Evolutionary conservation across 129 eudicot species (phyloP).

Genomic region (Helianthus annuus): DNA sequence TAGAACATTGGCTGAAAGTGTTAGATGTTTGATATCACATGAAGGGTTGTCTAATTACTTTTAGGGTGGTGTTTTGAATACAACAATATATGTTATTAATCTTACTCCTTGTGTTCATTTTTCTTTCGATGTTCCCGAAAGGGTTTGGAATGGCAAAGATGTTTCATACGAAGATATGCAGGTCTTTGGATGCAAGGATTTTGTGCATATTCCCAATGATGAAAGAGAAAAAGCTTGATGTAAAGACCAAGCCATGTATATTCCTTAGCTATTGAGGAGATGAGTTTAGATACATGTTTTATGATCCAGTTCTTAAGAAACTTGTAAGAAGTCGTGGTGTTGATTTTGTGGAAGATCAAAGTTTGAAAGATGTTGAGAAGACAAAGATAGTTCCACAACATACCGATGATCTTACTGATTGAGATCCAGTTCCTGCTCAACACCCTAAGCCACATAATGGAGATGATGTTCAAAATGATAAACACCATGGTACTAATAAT

Average conservation of each 20-base stretch:
- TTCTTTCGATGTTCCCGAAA: background rate
- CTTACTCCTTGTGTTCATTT: background rate
- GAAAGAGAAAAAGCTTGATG: background rate
- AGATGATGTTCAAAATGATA: too few species aligned
- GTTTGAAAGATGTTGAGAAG: too few species aligned
- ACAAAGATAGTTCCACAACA: too few species aligned
- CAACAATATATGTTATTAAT: slow-evolving; percentile 2
- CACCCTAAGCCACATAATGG: too few species aligned
- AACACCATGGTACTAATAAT: too few species aligned
- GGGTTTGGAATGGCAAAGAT: background rate
- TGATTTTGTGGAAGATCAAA: too few species aligned
- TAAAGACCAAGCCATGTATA: background rate
- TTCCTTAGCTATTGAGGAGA: background rate
- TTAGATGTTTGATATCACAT: background rate
- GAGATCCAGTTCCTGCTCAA: too few species aligned
- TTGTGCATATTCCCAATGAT: background rate
- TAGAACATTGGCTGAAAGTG: background rate
- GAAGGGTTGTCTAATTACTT: background rate
- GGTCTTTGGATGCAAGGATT: background rate
- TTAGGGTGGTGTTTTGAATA: background rate
- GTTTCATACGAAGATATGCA: background rate
- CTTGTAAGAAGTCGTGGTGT: too few species aligned
- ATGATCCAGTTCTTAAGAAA: too few species aligned
- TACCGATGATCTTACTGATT: too few species aligned
- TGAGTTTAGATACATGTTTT: background rate